Percentiles rank a stretch among this genome's conserved stretches.
Conservation (phyloP, 805 yeast species). For the Saturnispora galanensis region DNA sequence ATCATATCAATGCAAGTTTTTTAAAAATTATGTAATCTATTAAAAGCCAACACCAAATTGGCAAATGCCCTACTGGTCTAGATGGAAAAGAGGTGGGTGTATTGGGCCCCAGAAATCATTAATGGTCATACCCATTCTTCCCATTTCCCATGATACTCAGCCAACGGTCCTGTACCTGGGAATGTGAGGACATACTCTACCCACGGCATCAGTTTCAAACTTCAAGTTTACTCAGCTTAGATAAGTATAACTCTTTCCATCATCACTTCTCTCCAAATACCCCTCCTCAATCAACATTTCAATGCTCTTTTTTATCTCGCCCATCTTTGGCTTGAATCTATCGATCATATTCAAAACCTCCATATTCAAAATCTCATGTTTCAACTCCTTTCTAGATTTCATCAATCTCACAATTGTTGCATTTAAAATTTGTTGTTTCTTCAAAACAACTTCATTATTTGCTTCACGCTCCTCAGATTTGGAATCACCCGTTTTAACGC, state of each 20-base stretch:
- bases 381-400: constrained; percentile 80
- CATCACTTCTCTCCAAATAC: constrained; percentile 67
- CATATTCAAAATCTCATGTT: constrained; percentile 71
- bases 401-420: constrained; percentile 94
- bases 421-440: constrained; percentile 57
- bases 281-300: constrained; percentile 80
- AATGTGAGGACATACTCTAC: no score
- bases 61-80: no score
- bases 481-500: constrained; percentile 38
- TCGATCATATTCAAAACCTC: constrained; percentile 82
- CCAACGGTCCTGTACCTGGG: no score
- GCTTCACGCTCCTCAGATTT: constrained; percentile 72
- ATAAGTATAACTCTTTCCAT: constrained; percentile 64
- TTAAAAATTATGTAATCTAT: no score
- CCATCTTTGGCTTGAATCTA: constrained; percentile 76
- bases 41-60: no score
- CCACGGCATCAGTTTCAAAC: no score
- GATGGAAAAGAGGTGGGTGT: no score
- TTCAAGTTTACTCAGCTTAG: constrained; percentile 40
- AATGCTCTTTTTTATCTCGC: constrained; percentile 80
- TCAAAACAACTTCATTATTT: constrained; percentile 60
- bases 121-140: no score
- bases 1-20: no score
- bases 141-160: no score
- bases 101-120: no score